Base-by-base conservation (phyloP, 371 early-diverging fungal species). In the Umbelopsis sp. region DNA sequence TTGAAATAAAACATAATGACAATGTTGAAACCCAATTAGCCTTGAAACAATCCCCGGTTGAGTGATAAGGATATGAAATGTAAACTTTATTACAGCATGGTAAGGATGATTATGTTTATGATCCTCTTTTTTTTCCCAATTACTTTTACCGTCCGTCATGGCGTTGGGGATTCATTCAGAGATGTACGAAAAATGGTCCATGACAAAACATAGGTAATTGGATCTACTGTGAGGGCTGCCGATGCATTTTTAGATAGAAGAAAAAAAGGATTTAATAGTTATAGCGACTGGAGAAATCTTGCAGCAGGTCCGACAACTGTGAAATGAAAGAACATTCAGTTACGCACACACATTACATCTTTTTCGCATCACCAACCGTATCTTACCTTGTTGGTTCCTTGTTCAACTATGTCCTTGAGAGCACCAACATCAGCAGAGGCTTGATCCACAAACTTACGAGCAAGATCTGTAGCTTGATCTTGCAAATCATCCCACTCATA, bases 401-500 rank as follows among this genome's bases (percentile, higher is more conserved):
- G 83, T 63, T 88, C 87, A 20, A 93, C 92, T 29, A 92, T 84
- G 65, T 85, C 86, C 68, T 91, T 91, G 11, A 95, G 76, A 18
- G 88, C 85, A 41, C 86, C 83, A 70, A 92, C 65, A 76, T 95
- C 96, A 22, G 91, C 86, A 11, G 84, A 70, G n/a, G 91, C 92
- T 72, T 92, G 93, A 46, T 84, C 87, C 11, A 87, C 89, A 73
- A 93, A 87, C 63, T 84, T 83, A 51, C 82, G 76, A 8, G 93
- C 93, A 74, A 91, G 86, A 22, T 86, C 89, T 2, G 84, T 78
- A 12, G 92, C 91, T 18, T 84, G 78, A 35, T 81, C 81, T 69
- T 89, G 80, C 8, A 88, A 72, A 63, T 78, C 79, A 68, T 76
- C 81, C 79, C 83, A 78, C 63, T 87, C 87, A 14, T 69, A 68